A percentile compares a stretch with the other conserved stretches of the same genome.
Conservation (phyloP, 176 grass and related monocot species). For the Pharus latifolius region DNA sequence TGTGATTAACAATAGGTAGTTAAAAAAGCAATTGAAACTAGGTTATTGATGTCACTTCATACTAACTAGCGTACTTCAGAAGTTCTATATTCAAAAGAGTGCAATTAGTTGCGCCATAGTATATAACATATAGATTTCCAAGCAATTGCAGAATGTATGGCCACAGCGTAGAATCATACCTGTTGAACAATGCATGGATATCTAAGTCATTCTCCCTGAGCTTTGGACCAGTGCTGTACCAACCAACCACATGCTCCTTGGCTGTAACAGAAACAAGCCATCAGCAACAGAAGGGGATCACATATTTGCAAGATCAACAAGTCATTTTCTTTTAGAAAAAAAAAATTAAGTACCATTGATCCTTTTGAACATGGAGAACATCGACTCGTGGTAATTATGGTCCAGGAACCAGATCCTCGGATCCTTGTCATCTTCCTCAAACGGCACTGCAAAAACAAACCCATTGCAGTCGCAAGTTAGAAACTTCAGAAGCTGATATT, state of each 20-base stretch:
- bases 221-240: slow-evolving; percentile 99
- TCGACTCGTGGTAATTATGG: slow-evolving; percentile 94
- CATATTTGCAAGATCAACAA: neutral
- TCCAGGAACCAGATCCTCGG: slow-evolving; percentile 97
- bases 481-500: neutral
- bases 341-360: slow-evolving; percentile 58
- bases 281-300: neutral
- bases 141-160: neutral
- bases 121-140: neutral
- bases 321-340: neutral
- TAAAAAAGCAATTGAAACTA: neutral
- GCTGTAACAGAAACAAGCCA: slow-evolving; percentile 31
- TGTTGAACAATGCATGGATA: slow-evolving; percentile 80
- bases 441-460: slow-evolving; percentile 63
- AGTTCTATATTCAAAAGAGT: neutral
- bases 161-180: slow-evolving; percentile 35
- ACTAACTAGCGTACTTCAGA: neutral
- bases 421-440: slow-evolving; percentile 94
- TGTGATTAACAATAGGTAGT: neutral
- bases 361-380: slow-evolving; percentile 99
- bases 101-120: neutral
- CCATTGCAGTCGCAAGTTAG: neutral
- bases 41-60: neutral
- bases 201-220: slow-evolving; percentile 90
- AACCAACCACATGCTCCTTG: slow-evolving; percentile 97